A percentile compares a stretch with the other conserved stretches of the same genome.
These are phyloP conservation scores for Calonectria leucothoes DNA, from an alignment of 2,329 filamentous ascomycete species.

Conservation along the genomic window DNA sequence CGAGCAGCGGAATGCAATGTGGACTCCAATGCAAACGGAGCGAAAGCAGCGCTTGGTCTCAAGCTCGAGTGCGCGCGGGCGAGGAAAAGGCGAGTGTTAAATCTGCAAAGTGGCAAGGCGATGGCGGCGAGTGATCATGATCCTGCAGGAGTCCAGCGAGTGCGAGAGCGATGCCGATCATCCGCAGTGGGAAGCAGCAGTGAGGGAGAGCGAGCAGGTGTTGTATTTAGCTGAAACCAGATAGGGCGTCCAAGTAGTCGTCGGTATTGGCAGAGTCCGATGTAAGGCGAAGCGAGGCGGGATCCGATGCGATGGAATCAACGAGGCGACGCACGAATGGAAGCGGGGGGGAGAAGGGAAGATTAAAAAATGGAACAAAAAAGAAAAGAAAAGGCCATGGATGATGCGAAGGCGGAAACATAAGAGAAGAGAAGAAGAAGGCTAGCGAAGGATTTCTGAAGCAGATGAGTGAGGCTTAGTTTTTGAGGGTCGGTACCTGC, in stretches of 20 bases:
- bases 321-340: background rate
- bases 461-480: conserved; percentile 12
- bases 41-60: background rate
- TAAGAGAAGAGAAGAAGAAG: background rate
- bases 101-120: background rate
- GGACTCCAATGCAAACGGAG: background rate
- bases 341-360: background rate
- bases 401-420: background rate
- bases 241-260: background rate
- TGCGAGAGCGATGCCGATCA: background rate
- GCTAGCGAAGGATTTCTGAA: background rate
- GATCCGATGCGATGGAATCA: background rate
- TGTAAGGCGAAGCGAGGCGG: background rate
- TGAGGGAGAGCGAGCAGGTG: background rate
- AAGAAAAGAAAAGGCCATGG: background rate
- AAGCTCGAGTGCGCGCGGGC: background rate
- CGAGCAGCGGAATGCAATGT: background rate
- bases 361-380: background rate
- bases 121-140: conserved; percentile 18
- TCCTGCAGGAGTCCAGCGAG: conserved; percentile 1
- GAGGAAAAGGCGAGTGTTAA: background rate
- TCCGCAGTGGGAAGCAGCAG: background rate
- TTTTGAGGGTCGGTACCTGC: conserved; percentile 2
- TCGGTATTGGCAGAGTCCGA: background rate
- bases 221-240: background rate